These are phyloP conservation scores for Phtheirospermum japonicum DNA, from an alignment of 257 asterid genomes.

Conservation along the genomic window DNA sequence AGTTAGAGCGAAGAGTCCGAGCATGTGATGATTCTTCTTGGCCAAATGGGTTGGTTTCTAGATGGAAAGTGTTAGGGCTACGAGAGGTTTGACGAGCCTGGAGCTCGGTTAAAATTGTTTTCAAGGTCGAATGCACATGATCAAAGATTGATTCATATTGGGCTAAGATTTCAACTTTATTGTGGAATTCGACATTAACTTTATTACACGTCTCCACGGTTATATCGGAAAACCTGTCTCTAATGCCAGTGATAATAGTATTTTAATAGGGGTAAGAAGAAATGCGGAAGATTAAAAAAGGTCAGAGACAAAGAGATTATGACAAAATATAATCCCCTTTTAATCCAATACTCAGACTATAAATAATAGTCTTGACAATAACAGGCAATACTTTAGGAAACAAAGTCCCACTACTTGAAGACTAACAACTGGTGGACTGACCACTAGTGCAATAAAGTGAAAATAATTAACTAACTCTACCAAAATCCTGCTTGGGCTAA, in stretches of 20 bases:
- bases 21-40: too few species aligned
- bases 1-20: background rate
- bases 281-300: too few species aligned
- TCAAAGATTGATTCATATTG: background rate
- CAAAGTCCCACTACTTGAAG: too few species aligned
- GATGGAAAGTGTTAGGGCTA: background rate
- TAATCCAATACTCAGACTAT: too few species aligned
- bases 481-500: too few species aligned
- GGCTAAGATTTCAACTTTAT: conserved; percentile 1
- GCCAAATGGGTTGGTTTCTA: background rate
- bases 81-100: background rate
- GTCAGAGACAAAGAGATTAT: too few species aligned
- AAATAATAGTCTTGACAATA: too few species aligned
- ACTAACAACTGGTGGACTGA: too few species aligned
- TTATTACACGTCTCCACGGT: conserved; percentile 24
- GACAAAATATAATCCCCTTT: too few species aligned
- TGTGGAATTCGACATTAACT: background rate
- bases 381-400: too few species aligned
- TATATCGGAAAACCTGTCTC: background rate
- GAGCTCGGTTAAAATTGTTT: conserved; percentile 1
- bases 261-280: background rate
- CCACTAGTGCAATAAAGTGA: too few species aligned
- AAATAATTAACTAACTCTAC: too few species aligned
- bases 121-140: background rate
- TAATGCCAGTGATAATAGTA: background rate